phyloP scores from a whole-genome alignment of 1,284 basidiomycete genomes.

The Tausonia pullulans region DNA sequence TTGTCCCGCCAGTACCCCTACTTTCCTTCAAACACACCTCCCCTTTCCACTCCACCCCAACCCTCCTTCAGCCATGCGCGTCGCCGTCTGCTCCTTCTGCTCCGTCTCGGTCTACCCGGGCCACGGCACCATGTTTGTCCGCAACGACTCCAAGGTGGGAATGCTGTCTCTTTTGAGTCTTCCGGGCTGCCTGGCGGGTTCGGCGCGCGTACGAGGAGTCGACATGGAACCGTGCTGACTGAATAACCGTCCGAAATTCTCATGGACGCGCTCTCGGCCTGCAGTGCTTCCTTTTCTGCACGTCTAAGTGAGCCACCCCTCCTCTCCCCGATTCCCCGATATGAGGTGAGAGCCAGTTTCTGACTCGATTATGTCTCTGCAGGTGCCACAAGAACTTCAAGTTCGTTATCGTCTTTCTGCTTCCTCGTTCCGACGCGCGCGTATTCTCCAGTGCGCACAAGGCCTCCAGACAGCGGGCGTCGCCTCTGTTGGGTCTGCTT shows the following conservation, averaged over 20 bases:
- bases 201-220: no score
- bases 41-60: conserved; percentile 7
- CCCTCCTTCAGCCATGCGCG: conserved; percentile 45
- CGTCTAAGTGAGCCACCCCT: conserved; percentile 62
- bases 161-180: neutral
- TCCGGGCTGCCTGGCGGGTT: neutral
- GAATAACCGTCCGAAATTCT: neutral
- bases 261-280: neutral
- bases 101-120: conserved; percentile 91
- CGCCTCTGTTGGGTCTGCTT: no score
- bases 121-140: conserved; percentile 83
- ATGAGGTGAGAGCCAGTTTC: neutral
- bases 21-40: neutral
- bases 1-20: no score
- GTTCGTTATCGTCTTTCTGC: conserved; percentile 37
- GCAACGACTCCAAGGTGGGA: conserved; percentile 82
- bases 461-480: no score
- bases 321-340: neutral
- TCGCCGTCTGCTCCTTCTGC: conserved; percentile 83
- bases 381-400: conserved; percentile 99
- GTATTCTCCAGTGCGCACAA: no score
- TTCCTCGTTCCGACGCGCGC: neutral
- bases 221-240: no score
- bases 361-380: neutral
- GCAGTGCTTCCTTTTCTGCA: conserved; percentile 72